Conservation (phyloP, 441 rosid genomes). For the Viola pubescens region DNA sequence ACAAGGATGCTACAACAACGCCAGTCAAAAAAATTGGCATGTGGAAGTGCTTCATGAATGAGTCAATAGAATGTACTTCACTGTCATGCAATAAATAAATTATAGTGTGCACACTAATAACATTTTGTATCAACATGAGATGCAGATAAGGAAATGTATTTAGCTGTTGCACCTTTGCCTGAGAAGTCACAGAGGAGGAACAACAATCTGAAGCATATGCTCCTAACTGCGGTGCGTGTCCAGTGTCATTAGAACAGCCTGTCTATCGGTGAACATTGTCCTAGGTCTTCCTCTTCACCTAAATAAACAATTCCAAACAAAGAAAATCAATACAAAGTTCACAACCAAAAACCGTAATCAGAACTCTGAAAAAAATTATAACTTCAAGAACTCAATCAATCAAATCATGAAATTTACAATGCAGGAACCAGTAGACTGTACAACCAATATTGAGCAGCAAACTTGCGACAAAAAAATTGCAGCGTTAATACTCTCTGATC, state of each 20-base stretch:
- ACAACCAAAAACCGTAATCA: neutral
- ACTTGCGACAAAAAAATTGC: neutral
- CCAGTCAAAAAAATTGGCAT: neutral
- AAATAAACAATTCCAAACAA: slow-evolving; percentile 12
- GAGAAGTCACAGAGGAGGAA: slow-evolving; percentile 30
- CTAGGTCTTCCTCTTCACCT: slow-evolving; percentile 23
- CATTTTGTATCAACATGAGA: neutral
- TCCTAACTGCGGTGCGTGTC: slow-evolving; percentile 16
- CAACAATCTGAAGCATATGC: slow-evolving; percentile 19
- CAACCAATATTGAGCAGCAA: neutral
- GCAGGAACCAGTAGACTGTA: too few relatives aligned
- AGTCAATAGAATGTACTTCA: neutral
- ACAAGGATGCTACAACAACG: neutral
- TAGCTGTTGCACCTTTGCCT: slow-evolving; percentile 17
- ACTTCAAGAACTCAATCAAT: too few relatives aligned
- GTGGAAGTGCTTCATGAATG: neutral
- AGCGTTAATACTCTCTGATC: neutral
- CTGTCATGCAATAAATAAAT: neutral
- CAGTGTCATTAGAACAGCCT: slow-evolving; percentile 28
- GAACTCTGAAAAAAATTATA: slow-evolving; percentile 1
- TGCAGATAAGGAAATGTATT: slow-evolving; percentile 25
- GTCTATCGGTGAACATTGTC: slow-evolving; percentile 48
- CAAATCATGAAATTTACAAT: too few relatives aligned
- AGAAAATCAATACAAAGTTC: slow-evolving; percentile 4
- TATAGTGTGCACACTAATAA: neutral